Evolutionary conservation across 2,329 filamentous ascomycete species (phyloP).

Genomic region (Camillea tinctor): DNA sequence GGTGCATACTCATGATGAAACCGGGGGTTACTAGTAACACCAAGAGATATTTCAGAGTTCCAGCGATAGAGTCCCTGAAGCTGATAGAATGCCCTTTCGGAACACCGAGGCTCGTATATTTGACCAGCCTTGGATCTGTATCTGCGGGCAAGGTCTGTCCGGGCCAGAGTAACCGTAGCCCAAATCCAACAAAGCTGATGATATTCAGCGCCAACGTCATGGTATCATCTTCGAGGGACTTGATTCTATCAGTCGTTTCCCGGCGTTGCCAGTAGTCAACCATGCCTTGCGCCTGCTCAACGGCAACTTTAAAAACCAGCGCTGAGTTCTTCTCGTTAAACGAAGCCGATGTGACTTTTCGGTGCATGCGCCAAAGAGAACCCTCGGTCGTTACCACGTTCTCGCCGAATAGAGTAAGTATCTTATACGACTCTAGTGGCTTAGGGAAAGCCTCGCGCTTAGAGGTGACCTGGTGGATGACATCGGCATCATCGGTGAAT

Average conservation of each 20-base stretch:
- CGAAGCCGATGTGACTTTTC: constrained; percentile 67
- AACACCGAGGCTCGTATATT: constrained; percentile 45
- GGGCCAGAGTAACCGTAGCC: constrained; percentile 60
- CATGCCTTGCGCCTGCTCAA: constrained; percentile 64
- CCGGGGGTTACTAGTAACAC: constrained; percentile 58
- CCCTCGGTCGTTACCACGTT: constrained; percentile 74
- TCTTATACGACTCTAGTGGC: constrained; percentile 57
- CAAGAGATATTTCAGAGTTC: constrained; percentile 62
- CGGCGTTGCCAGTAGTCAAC: constrained; percentile 53
- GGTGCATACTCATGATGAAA: constrained; percentile 49
- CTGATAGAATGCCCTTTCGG: constrained; percentile 59
- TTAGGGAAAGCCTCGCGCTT: constrained; percentile 72
- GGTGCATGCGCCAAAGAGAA: constrained; percentile 66
- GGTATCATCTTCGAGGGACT: constrained; percentile 60
- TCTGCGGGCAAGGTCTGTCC: constrained; percentile 52
- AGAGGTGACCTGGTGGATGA: constrained; percentile 62
- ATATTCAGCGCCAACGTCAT: constrained; percentile 61
- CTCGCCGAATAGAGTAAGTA: constrained; percentile 65
- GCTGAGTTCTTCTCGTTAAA: constrained; percentile 77
- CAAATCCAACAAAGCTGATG: constrained; percentile 69
- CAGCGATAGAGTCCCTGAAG: constrained; percentile 62
- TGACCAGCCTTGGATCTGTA: constrained; percentile 43
- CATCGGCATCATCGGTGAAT: constrained; percentile 61
- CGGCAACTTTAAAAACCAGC: constrained; percentile 61
- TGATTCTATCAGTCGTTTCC: constrained; percentile 46